phyloP scores from a whole-genome alignment of 2,329 filamentous ascomycete genomes.

The Aspergillus udagawae region DNA sequence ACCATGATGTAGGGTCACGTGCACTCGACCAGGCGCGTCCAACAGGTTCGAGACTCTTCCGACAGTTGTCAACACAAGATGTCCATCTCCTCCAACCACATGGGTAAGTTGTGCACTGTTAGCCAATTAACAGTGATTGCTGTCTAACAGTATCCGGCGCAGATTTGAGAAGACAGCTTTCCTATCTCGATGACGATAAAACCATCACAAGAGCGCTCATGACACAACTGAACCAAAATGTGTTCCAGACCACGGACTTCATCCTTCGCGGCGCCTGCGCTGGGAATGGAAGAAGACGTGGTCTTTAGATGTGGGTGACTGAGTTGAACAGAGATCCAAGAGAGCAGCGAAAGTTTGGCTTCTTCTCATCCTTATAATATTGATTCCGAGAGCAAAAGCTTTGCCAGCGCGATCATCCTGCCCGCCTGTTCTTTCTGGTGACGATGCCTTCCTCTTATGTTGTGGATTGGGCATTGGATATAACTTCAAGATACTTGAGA shows the following conservation, averaged over 20 bases:
- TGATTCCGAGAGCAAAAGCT: neutral
- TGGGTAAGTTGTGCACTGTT: neutral
- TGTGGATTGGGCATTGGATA: neutral
- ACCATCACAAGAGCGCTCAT: constrained; percentile 36
- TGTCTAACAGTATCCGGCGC: neutral
- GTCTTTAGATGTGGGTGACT: constrained; percentile 33
- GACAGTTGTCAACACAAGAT: neutral
- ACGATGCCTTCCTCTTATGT: neutral
- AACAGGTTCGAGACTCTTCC: constrained; percentile 1
- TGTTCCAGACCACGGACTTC: constrained; percentile 27
- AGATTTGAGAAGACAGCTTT: constrained; percentile 12
- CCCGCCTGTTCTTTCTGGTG: neutral
- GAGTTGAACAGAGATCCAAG: constrained; percentile 49
- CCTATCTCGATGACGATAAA: constrained; percentile 40
- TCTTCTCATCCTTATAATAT: neutral
- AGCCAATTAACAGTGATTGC: neutral
- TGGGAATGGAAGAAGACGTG: constrained; percentile 37
- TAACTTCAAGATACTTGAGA: neutral
- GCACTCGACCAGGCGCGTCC: neutral
- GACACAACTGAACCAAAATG: constrained; percentile 24
- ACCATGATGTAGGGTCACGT: neutral
- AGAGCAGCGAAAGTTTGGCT: constrained; percentile 20
- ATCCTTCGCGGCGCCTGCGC: constrained; percentile 27
- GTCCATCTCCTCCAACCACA: neutral
- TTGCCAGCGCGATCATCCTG: neutral